Base-by-base conservation (phyloP, 2,329 filamentous ascomycete species). In the Nigrograna mackinnonii region DNA sequence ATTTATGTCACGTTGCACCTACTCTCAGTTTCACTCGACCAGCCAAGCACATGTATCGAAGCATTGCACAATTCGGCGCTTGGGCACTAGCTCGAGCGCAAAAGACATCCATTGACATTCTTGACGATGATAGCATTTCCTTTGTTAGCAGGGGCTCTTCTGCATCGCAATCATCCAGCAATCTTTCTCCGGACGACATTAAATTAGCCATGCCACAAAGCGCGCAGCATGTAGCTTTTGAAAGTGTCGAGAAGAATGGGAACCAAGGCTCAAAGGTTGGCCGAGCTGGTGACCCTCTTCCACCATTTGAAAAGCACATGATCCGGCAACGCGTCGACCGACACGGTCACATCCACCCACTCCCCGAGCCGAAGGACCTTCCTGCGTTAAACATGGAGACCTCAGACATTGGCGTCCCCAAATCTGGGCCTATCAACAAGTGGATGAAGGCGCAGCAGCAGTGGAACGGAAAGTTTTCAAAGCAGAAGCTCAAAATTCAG, bases 1-100 rank as follows among this genome's bases (percentile, higher is more conserved):
- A 96, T 57, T 74, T 97, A 3, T 97, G 94, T 58, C 92, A 97
- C 62, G 91, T 95, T 5, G 85, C 87, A 0, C 89, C 92, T 1
- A 96, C 91, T 0, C 77, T 97, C n/a, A 95, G 89, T 57, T 97
- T 96, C 66, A 97, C 92, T 0, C 81, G 86, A n/a, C 94, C 94
- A 1, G 94, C 92, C 34, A 97, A 97, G 66, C 88, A 87, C 70
- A 96, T 97, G 91, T 97, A 90, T 65, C 82, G 92, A 35, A 89
- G 89, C 1, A 84, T 96, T 39, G 88, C 94, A 0, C 92, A 96
- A 55, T 97, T 99, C 60, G 87, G 91, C 2, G 90, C 91, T 0
- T 97, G 91, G 91, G 87, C 87, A 0, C 77, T 96, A 17, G 89
- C 91, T 1, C 79, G 86, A 51, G 90, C 91, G 0, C 91, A 96